Evolutionary conservation across 306 rosid genomes (phyloP), one percentile per base, ranked within the genome.

Genomic region (Malus asiatica): DNA sequence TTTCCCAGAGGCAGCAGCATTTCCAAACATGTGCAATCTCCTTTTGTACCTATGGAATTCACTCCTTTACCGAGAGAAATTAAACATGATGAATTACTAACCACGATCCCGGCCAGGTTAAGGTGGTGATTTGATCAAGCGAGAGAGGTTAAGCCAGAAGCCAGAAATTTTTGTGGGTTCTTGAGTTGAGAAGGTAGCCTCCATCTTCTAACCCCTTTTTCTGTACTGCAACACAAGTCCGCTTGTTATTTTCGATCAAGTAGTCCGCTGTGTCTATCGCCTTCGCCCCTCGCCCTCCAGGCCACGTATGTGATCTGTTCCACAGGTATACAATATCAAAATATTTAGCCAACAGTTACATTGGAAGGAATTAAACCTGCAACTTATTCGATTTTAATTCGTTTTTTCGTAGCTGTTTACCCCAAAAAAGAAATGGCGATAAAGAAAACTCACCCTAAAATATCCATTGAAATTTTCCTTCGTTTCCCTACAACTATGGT

Each of bases 121-220:
- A 48, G 53, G 16, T 48, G 53, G 19, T 48, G 19, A 48, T 48
- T 48, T 5, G 20, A 48, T 5, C 20, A 5, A 35, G 40, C 40
- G 40, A 48, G 55, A 7, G 55, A 48, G 75, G 12, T 80, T 62
- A 90, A 32, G 98, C 98, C 71, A 93, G 78, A 61, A 93, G 90
- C 98, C 98, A 90, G 92, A 93, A 93, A 64, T 90, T 90, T 72
- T 76, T 87, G 29, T 86, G 91, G 29, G 93, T 90, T 87, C 87
- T 93, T 25, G 96, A 80, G 59, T 87, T 89, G 82, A 93, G 88
- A 80, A 93, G 89, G 80, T 71, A 90, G 52, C 97, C 97, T 69
- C 84, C 94, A 71, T 83, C 83, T 67, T 83, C 83, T 67, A 84
- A 90, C 38, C 89, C 87, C 79, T 90, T 93, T 68, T 86, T 93